Base-by-base conservation (phyloP, 2,329 filamentous ascomycete genomes). In the Aspergillus sp. region DNA sequence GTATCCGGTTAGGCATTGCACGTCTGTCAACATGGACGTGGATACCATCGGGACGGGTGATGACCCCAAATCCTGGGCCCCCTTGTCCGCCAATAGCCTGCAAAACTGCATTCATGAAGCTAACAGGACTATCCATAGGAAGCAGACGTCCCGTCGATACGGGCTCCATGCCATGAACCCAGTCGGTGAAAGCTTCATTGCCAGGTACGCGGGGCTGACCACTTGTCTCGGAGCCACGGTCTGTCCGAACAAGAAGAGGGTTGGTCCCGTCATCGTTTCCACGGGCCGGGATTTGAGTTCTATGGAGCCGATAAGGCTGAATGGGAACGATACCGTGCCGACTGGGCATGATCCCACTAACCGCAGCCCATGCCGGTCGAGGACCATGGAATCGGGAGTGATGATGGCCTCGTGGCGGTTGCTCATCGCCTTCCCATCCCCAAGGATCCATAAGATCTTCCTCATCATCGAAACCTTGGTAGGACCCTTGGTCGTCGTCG, bases 231-330 rank as follows among this genome's bases (percentile, higher is more conserved):
- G 69, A 66, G 25, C 67, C 67, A 51, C 72, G 74, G 56, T 74
- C 78, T 49, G 77, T 76, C 58, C 91, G 89, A 65, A 92, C 89
- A 57, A 98, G 85, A 12, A 98, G 82, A 47, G 94, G 94, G 71
- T 98, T 97, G 21, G 88, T 83, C 3, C 92, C 92, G 72, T 97
- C 93, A 65, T 97, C 92, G 36, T 85, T 83, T 28, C 82, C 82
- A 59, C 85, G 82, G 55, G 85, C 78, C 32, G 84, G 80, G 13
- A 75, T 68, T 53, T 78, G 73, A 38, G 69, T 74, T 49, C 80
- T 74, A 61, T 81, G 79, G 36, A 80, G 73, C 57, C 80, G 76
- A 62, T 80, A 81, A 15, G 75, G 73, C 41, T 76, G 77, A 21
- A 78, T 77, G 12, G 74, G 72, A 55, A 77, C 69, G 32, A 74